Base-by-base conservation (phyloP, 495 filamentous ascomycete species). In the Neurospora sp. region DNA sequence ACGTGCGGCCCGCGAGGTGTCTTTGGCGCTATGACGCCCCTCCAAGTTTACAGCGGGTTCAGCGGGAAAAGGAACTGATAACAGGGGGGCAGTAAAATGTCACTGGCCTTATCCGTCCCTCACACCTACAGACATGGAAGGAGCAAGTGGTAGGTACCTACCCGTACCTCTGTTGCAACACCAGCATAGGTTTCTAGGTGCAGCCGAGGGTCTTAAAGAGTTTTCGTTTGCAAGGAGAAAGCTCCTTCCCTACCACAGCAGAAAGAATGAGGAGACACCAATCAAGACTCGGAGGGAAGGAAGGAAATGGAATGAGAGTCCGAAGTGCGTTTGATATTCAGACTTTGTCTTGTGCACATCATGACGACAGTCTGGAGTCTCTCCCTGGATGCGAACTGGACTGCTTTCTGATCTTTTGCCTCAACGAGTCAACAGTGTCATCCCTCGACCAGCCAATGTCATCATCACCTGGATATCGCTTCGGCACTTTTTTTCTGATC, bases 401-500 rank as follows among this genome's bases (percentile, higher is more conserved):
- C 31, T 66, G 54, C 54, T 34, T 66, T 66, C 54, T 66, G 54
- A 66, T 66, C 24, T 36, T 34, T 31, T 34, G 6, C 54, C 54
- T 66, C 28, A 34, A 34, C 28, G 28, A 34, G 54, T 66, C 28
- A 66, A 19, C 21, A 31, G 6, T 19, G 54, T 19, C 54, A 66
- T 66, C 31, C 54, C 54, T 66, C 28, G 24, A 34, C 54, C 54
- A 66, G 24, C 19, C 54, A 34, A 66, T 66, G 54, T 34, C 54
- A 66, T 34, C 38, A 74, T 39, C 73, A 38, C 73, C 70, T 69
- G 70, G 73, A 69, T 38, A 39, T 70, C 34, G 71, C 31, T 37
- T 36, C 70, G 24, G 34, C 7, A 72, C 28, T 36, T 72, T 72
- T 73, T 71, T 39, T 71, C 70, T 72, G 71, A 71, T 31, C 59